Conservation (phyloP, 345 rosid species). For the Gossypioides kirkii region DNA sequence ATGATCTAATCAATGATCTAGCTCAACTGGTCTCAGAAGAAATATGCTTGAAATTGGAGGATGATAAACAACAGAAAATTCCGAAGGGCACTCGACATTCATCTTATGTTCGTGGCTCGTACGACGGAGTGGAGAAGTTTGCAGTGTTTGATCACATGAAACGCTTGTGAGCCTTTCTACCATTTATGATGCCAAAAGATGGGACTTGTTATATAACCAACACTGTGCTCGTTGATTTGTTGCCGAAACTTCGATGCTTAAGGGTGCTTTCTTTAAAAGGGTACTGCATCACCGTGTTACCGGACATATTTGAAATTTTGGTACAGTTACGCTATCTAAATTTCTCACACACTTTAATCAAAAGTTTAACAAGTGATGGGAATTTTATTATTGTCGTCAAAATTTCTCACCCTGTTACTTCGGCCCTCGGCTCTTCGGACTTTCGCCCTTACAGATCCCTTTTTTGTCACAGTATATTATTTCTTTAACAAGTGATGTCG, state of each 20-base stretch:
- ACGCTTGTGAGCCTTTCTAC: conserved; percentile 12
- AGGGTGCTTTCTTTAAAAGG: conserved; percentile 20
- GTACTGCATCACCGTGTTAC: conserved; percentile 9
- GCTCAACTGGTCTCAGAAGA: conserved; percentile 11
- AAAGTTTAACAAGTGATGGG: too few species aligned
- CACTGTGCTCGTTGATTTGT: conserved; percentile 5
- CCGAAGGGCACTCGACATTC: conserved; percentile 10
- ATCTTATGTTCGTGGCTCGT: conserved; percentile 1
- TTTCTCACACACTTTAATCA: conserved; percentile 16
- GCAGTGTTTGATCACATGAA: background rate
- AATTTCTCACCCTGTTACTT: too few species aligned
- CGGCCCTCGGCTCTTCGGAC: too few species aligned
- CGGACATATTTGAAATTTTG: conserved; percentile 15
- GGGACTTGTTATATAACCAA: background rate
- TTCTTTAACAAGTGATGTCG: too few species aligned
- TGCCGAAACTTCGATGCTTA: conserved; percentile 13
- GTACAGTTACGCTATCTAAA: conserved; percentile 17
- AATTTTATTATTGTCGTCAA: too few species aligned
- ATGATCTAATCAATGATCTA: conserved; percentile 26
- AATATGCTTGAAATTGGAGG: conserved; percentile 1
- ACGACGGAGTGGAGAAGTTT: background rate
- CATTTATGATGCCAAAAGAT: background rate
- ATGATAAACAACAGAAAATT: background rate
- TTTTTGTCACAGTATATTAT: too few species aligned
- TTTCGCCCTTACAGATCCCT: too few species aligned